These are phyloP conservation scores for Plasmodium falciparum DNA, from an alignment of 169 alveolate species.

Conservation along the genomic window DNA sequence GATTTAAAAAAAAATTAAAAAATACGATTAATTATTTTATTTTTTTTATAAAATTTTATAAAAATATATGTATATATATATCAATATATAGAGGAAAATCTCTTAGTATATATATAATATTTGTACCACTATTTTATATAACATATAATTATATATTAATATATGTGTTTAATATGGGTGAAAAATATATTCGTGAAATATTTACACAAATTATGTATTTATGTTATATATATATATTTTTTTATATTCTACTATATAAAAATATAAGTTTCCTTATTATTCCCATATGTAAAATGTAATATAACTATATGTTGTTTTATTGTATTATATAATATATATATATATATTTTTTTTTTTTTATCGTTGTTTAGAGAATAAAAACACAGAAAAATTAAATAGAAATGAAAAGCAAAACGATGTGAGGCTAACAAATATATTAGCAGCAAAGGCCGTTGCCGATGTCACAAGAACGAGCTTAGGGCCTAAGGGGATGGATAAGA, in stretches of 20 bases:
- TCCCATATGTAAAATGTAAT: neutral
- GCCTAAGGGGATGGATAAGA: conserved; percentile 99
- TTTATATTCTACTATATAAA: conserved; percentile 7
- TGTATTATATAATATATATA: neutral
- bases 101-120: too few species aligned
- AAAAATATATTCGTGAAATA: too few species aligned
- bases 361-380: conserved; percentile 73
- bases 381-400: conserved; percentile 77
- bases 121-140: too few species aligned
- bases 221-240: neutral
- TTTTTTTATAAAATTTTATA: too few species aligned
- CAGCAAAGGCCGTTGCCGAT: conserved; percentile 97
- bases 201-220: too few species aligned
- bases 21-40: too few species aligned
- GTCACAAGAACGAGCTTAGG: conserved; percentile 98
- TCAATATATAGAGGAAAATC: too few species aligned
- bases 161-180: too few species aligned
- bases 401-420: conserved; percentile 88
- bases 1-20: neutral
- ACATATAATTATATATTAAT: too few species aligned
- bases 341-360: conserved; percentile 23
- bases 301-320: neutral
- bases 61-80: too few species aligned
- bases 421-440: conserved; percentile 88
- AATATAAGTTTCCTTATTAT: too few species aligned